phyloP scores from a whole-genome alignment of 495 filamentous ascomycete species.

The Tuber brumale region DNA sequence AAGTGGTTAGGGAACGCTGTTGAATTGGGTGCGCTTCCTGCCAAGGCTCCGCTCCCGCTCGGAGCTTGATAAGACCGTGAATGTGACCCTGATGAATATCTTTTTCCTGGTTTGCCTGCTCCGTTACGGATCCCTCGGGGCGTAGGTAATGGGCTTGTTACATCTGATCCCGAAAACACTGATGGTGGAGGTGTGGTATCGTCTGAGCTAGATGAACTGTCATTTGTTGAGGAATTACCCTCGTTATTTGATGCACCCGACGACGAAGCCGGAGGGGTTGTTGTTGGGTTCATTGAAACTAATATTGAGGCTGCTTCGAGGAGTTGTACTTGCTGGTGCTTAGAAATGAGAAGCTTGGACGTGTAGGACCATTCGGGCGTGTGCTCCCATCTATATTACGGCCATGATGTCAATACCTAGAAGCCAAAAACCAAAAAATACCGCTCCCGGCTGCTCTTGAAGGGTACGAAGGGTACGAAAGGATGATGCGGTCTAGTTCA shows the following conservation, averaged over 20 bases:
- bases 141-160: slow-evolving; percentile 36
- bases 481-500: slow-evolving; percentile 12
- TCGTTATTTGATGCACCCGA: slow-evolving; percentile 37
- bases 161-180: slow-evolving; percentile 28
- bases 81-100: slow-evolving; percentile 36
- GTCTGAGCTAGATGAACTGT: slow-evolving; percentile 53
- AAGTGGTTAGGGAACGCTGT: slow-evolving; percentile 37
- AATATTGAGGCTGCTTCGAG: slow-evolving; percentile 93
- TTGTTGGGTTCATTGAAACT: slow-evolving; percentile 75
- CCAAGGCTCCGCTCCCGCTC: slow-evolving; percentile 17
- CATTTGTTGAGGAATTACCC: slow-evolving; percentile 35
- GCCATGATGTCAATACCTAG: slow-evolving; percentile 1
- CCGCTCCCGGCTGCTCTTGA: background rate
- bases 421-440: background rate
- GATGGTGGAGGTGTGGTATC: slow-evolving; percentile 67
- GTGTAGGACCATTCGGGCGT: slow-evolving; percentile 97
- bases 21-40: slow-evolving; percentile 42
- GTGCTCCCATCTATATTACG: slow-evolving; percentile 81
- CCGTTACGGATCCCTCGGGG: slow-evolving; percentile 38
- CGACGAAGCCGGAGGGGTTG: slow-evolving; percentile 51
- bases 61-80: slow-evolving; percentile 33
- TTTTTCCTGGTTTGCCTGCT: slow-evolving; percentile 37
- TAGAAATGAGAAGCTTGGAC: slow-evolving; percentile 95
- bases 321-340: slow-evolving; percentile 98
- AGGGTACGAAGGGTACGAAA: background rate